A percentile compares a stretch with the other conserved stretches of the same genome.
These are phyloP conservation scores for Plenodomus biglobosus DNA, from an alignment of 2,329 filamentous ascomycete genomes.

Conservation along the genomic window DNA sequence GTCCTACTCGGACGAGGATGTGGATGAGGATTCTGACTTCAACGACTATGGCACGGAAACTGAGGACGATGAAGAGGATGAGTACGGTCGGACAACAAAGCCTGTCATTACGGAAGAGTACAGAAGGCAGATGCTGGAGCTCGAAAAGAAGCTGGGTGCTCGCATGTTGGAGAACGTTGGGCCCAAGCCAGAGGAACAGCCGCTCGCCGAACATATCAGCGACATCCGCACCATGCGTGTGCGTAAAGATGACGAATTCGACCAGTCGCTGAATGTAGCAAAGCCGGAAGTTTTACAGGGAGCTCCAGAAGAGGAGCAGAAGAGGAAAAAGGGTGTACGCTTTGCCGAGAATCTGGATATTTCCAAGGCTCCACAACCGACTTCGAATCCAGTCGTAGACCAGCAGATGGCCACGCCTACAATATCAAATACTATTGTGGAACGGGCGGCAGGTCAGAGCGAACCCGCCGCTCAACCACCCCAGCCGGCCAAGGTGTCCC, in stretches of 20 bases:
- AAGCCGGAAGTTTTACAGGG: conserved; percentile 2
- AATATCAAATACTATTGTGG: conserved; percentile 40
- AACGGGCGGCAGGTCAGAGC: conserved; percentile 23
- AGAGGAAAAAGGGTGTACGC: conserved; percentile 68
- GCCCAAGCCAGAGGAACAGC: conserved; percentile 46
- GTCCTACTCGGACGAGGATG: conserved; percentile 54
- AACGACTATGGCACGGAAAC: conserved; percentile 52
- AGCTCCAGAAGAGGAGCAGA: conserved; percentile 10
- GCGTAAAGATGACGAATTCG: conserved; percentile 44
- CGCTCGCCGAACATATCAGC: conserved; percentile 52
- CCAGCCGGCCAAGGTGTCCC: conserved; percentile 43
- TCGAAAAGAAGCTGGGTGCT: conserved; percentile 74
- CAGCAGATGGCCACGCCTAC: conserved; percentile 19
- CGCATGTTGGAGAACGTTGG: conserved; percentile 60
- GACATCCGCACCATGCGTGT: conserved; percentile 60
- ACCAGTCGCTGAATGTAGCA: conserved; percentile 19
- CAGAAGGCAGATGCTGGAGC: conserved; percentile 76
- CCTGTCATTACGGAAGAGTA: conserved; percentile 73
- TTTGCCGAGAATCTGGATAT: conserved; percentile 77
- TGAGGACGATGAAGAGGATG: conserved; percentile 67
- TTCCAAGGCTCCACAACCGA: conserved; percentile 48
- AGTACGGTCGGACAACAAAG: conserved; percentile 71
- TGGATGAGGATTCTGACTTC: conserved; percentile 41
- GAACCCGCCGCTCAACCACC: conserved; percentile 14
- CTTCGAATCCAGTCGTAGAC: too few relatives aligned